Evolutionary conservation across 2,329 filamentous ascomycete species (phyloP).

Genomic region (Penicillium hesseltinei): DNA sequence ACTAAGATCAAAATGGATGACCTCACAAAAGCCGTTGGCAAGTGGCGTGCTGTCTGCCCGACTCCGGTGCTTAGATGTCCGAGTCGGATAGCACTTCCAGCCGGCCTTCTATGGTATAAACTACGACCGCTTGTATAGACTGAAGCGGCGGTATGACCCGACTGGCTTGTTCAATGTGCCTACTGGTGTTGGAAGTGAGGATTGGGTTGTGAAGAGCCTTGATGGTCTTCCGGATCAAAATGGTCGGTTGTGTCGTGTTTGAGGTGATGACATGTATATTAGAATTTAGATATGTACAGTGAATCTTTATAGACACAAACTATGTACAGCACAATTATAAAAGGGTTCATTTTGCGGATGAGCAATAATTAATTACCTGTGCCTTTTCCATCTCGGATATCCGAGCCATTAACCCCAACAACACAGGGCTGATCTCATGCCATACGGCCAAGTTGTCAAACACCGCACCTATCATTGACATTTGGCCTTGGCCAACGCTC

Average conservation of each 20-base stretch:
- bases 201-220: slow-evolving; percentile 44
- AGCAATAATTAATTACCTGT: no score
- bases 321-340: background rate
- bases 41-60: slow-evolving; percentile 27
- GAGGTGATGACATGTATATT: background rate
- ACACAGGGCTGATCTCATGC: background rate
- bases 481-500: fast-evolving
- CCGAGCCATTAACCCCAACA: background rate
- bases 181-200: slow-evolving; percentile 55
- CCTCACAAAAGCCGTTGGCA: slow-evolving; percentile 21
- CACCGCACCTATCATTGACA: background rate
- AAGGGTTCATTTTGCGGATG: background rate
- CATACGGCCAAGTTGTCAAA: background rate
- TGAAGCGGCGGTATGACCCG: slow-evolving; percentile 56
- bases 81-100: slow-evolving; percentile 48
- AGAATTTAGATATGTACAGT: background rate
- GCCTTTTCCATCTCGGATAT: background rate
- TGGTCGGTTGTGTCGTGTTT: slow-evolving; percentile 43
- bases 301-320: background rate
- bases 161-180: slow-evolving; percentile 49
- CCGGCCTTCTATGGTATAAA: slow-evolving; percentile 32
- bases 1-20: slow-evolving; percentile 27
- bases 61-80: slow-evolving; percentile 40
- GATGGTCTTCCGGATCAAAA: slow-evolving; percentile 30
- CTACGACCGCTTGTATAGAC: slow-evolving; percentile 27